These are phyloP conservation scores for Penicillium polonicum DNA, from an alignment of 2,329 filamentous ascomycete species.

Conservation along the genomic window DNA sequence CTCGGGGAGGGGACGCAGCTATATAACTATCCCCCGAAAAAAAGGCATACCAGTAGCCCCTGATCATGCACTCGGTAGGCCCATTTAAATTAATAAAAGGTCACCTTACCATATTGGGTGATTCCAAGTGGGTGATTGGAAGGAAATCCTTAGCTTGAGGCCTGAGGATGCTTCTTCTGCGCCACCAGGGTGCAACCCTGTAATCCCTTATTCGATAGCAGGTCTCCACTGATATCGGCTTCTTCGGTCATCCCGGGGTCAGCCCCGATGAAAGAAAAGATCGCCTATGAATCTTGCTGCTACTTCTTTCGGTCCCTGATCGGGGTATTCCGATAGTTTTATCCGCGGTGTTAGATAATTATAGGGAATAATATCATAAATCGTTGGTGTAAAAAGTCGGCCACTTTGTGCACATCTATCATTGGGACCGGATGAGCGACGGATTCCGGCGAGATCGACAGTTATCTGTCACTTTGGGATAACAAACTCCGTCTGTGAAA, in stretches of 20 bases:
- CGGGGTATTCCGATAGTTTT: neutral
- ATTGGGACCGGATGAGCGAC: constrained; percentile 1
- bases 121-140: neutral
- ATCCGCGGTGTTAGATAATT: neutral
- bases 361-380: neutral
- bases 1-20: neutral
- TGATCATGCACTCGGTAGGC: neutral
- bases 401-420: neutral
- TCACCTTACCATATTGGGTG: neutral
- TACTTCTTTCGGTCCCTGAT: neutral
- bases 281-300: neutral
- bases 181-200: neutral
- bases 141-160: neutral
- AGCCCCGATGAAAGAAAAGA: constrained; percentile 10
- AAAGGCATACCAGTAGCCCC: neutral
- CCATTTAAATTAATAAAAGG: neutral
- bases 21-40: neutral
- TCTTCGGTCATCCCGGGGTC: constrained; percentile 6
- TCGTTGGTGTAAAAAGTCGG: neutral
- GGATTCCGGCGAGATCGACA: constrained; percentile 10
- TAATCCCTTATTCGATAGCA: constrained; percentile 1
- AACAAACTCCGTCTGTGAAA: neutral
- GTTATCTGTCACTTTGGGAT: neutral
- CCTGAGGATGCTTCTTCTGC: constrained; percentile 12
- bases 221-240: constrained; percentile 15